Base-by-base conservation (phyloP, 371 early-diverging fungal genomes). In the Apophysomyces sp. region DNA sequence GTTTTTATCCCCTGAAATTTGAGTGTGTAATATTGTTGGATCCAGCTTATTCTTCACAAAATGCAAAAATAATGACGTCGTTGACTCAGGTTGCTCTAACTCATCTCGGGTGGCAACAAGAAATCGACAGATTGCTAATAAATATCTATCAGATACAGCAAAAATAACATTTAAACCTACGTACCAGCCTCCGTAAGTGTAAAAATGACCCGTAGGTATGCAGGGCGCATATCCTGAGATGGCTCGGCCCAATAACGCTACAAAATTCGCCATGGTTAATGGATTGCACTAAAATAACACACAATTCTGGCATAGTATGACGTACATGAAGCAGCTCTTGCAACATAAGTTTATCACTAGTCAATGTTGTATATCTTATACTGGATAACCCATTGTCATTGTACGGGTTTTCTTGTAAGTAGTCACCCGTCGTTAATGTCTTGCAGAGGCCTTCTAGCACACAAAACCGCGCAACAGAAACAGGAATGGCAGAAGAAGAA, bases 241-340 rank as follows among this genome's bases (percentile, higher is more conserved):
- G 74, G 72, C 8, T 74, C 71, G 18, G 58, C 49, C 80, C 80
- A 79, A 30, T 72, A 79, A 2, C 76, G 68, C 53, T 71, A 39
- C 7, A 51, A 55, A 15, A n/a, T n/a, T n/a, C n/a, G n/a, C n/a
- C n/a, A n/a, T n/a, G n/a, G n/a, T 55, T 1, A 26, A 41, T 29
- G 11, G 16, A 39, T 34, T 29, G 40, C 36, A 9, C 7, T 2
- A 18, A 52, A 3, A 44, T n/a, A 15, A 13, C 30, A 34, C 60
- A 40, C 21, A 24, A 13, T 41, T 21, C 21, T 32, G 4, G 12
- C 0, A 27, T 29, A 5, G 29, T 0, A 8, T 16, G 21, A 26
- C 15, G 52, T 58, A 71, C 71, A 3, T 55, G 67, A 12, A 79
- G 34, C 6, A 79, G 54, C 4, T 71, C 67, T 44, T 72, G 58